phyloP scores from a whole-genome alignment of 257 asterid genomes.

The Solanum paucissectum region DNA sequence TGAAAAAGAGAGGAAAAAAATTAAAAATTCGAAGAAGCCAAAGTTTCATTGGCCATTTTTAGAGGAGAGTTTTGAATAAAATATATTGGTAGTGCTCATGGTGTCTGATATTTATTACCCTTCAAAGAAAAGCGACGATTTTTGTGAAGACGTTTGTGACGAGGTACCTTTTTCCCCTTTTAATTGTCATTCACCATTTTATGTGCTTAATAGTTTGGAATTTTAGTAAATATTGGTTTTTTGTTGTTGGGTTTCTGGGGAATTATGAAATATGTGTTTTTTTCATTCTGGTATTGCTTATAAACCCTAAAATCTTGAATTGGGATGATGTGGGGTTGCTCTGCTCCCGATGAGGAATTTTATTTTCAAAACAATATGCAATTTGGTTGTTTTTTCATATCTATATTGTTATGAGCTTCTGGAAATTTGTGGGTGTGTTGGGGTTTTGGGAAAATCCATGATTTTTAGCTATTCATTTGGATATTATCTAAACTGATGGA shows the following conservation, averaged over 20 bases:
- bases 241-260: not conserved
- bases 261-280: not conserved
- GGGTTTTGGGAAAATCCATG: not conserved
- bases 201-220: not conserved
- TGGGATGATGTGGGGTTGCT: not conserved
- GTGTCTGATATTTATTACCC: conserved; percentile 29
- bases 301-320: not conserved
- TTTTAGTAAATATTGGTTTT: not conserved
- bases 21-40: not conserved
- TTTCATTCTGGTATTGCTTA: not conserved
- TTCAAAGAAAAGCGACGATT: conserved; percentile 47
- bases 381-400: not conserved
- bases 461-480: not conserved
- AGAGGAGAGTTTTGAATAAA: not conserved
- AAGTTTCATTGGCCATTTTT: not conserved
- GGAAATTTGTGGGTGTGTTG: not conserved
- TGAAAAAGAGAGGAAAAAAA: not conserved
- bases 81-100: conserved; percentile 6
- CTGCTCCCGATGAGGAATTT: not conserved
- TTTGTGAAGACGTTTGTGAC: conserved; percentile 43
- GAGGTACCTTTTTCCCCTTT: conserved; percentile 29
- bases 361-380: not conserved
- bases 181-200: not conserved
- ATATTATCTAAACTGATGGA: not conserved
- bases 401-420: not conserved